Evolutionary conservation across 306 rosid species (phyloP), one percentile per base, ranked within the genome.

Genomic region (Trichosanthes truncata): DNA sequence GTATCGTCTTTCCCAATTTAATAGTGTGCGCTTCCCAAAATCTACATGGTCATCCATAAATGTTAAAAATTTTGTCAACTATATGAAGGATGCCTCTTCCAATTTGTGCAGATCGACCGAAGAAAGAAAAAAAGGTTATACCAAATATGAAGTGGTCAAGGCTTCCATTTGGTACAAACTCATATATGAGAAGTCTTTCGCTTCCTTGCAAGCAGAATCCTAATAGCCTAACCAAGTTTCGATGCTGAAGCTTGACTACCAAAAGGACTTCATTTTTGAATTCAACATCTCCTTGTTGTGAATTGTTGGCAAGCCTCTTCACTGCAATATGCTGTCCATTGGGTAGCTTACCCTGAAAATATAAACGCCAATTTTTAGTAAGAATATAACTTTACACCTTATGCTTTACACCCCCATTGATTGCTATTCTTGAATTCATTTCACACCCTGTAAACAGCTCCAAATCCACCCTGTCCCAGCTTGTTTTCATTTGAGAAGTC

Each of bases 401-500:
- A n/a, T n/a, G n/a, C n/a, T n/a, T n/a, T n/a, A n/a, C n/a, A n/a
- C n/a, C n/a, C n/a, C 5, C 5, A 40, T 46, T 46, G 4, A 23
- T 3, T 9, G 13, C 15, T 1, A 57, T 21, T 57, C 13, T 43
- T 72, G 6, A 72, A 46, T 45, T 72, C 77, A 23, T 8, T 38
- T 17, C 25, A 65, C 35, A 65, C 72, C 46, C 0, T 65, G 25
- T 65, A 65, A 65, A 65, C 72, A 17, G 26, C 26, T 62, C 69
- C 41, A 31, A 62, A 62, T 15, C 69, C 69, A 31, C 69, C 69
- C 3, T 62, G 69, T 62, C 69, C 69, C 7, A 62, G 12, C 41
- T 62, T 62, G 41, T 62, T 62, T 25, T 83, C 81, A 73, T 78
- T 82, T 49, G 87, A 87, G 31, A 93, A 93, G 49, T 87, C 82